Evolutionary conservation across 352 stramenopile species (phyloP), one percentile per base, ranked within the genome.

Genomic region (Phytopythium sindhum): DNA sequence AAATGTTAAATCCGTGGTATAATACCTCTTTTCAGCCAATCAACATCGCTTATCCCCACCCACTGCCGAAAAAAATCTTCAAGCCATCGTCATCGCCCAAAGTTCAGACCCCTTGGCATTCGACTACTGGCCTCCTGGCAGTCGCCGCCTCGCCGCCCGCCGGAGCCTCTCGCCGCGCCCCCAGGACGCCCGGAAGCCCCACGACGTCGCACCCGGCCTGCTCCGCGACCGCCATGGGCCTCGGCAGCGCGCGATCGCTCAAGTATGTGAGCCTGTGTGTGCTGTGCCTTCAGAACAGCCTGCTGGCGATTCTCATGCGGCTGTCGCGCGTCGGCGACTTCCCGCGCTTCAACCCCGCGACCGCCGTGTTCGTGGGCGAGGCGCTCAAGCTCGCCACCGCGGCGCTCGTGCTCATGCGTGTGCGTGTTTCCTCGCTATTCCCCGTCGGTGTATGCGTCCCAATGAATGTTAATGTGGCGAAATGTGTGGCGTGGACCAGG

Each of bases 221-320:
- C 31, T 29, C 26, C 21, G 14, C 23, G 61, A 17, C n/a, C 26
- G 24, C 45, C 53, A 80, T 77, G 69, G 60, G 56, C 55, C 63
- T 78, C 50, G 71, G 70, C 53, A 64, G 57, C 60, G 67, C 72
- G 57, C 57, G 69, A 53, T 73, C 77, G 67, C 81, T 93, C 71
- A 93, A 93, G 75, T 88, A 91, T 53, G 72, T 70, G 62, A 93
- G 85, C 64, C 77, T 93, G 23, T 78, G 73, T 51, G 73, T 93
- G 56, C 73, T 93, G n/a, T 93, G 85, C 57, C 72, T 91, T 61
- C 85, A 93, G 70, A 93, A 91, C 72, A 90, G 79, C 24, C 69
- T 90, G 21, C 62, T 91, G 59, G 85, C 76, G 42, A 81, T 91
- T 62, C 78, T 93, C 63, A 91, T 93, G 85, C 81, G 85, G 47